Conservation (phyloP, 805 yeast genomes). For the Cyberlindnera petersonii region DNA sequence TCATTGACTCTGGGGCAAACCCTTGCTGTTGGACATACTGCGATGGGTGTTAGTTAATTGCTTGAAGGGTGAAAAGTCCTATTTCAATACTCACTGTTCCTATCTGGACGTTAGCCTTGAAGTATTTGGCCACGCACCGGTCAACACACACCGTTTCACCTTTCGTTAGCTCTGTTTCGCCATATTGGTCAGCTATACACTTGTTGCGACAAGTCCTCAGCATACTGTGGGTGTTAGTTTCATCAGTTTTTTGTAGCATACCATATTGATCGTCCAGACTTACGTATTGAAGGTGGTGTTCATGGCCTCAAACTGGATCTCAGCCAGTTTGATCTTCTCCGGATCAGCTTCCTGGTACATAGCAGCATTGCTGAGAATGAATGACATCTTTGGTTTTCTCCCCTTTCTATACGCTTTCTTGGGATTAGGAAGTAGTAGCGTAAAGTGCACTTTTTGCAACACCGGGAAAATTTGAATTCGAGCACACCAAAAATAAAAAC, state of each 20-base stretch:
- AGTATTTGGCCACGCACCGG: constrained; percentile 81
- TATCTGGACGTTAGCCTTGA: constrained; percentile 61
- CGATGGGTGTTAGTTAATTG: constrained; percentile 1
- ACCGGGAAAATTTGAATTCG: constrained; percentile 1
- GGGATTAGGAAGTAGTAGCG: too few species aligned
- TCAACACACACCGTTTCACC: constrained; percentile 84
- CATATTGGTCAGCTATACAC: constrained; percentile 82
- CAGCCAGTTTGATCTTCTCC: constrained; percentile 59
- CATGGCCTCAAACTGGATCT: constrained; percentile 65
- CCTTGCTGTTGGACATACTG: constrained; percentile 25
- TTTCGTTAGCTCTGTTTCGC: constrained; percentile 78
- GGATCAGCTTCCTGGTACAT: constrained; percentile 53
- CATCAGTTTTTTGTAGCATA: neutral
- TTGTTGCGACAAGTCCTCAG: constrained; percentile 62
- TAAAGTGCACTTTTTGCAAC: too few species aligned
- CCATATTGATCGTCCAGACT: constrained; percentile 12
- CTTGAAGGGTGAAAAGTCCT: neutral
- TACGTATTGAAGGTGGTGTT: constrained; percentile 46
- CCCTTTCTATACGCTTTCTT: neutral
- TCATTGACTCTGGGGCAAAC: constrained; percentile 22
- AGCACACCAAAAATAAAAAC: neutral
- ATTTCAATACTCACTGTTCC: constrained; percentile 41
- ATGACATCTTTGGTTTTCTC: constrained; percentile 46
- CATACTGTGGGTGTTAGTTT: constrained; percentile 44
- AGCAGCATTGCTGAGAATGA: constrained; percentile 45